A percentile compares a stretch with the other conserved stretches of the same genome.
Evolutionary conservation across 2,329 filamentous ascomycete species (phyloP).

Genomic region (Aspergillus jensenii): DNA sequence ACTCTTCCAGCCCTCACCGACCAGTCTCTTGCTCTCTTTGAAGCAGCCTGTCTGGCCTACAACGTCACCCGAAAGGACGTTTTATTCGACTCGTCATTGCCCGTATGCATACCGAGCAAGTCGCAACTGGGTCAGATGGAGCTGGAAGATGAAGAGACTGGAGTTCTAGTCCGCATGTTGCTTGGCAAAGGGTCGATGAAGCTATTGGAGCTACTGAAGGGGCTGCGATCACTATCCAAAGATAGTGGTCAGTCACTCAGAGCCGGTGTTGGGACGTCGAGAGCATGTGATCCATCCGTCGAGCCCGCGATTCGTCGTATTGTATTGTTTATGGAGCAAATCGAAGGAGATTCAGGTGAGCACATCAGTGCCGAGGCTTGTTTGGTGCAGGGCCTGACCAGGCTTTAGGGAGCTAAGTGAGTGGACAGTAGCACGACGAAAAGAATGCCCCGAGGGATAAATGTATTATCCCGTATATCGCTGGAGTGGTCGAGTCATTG

Average conservation of each 20-base stretch:
- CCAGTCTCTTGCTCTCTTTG: conserved; percentile 27
- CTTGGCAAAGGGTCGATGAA: conserved; percentile 21
- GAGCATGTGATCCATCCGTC: conserved; percentile 22
- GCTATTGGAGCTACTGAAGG: conserved; percentile 24
- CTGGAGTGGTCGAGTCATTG: background rate
- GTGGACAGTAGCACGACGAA: background rate
- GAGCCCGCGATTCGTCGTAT: conserved; percentile 24
- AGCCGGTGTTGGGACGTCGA: conserved; percentile 9
- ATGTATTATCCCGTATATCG: conserved; percentile 1
- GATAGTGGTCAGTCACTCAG: conserved; percentile 13
- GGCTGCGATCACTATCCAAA: conserved; percentile 16
- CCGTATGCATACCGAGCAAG: conserved; percentile 28
- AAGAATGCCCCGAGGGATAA: background rate
- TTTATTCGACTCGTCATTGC: conserved; percentile 23
- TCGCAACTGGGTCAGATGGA: conserved; percentile 26
- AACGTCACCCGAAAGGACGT: conserved; percentile 21
- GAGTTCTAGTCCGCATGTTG: conserved; percentile 24
- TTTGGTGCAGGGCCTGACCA: background rate
- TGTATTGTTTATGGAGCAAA: conserved; percentile 24
- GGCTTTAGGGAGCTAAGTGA: background rate
- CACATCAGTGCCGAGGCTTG: background rate
- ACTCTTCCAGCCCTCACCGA: conserved; percentile 44
- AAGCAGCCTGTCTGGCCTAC: conserved; percentile 28
- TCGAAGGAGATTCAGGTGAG: conserved; percentile 19
- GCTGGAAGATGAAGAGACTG: conserved; percentile 25